Conservation (phyloP, 352 stramenopile species). For the Globisporangium lucens region DNA sequence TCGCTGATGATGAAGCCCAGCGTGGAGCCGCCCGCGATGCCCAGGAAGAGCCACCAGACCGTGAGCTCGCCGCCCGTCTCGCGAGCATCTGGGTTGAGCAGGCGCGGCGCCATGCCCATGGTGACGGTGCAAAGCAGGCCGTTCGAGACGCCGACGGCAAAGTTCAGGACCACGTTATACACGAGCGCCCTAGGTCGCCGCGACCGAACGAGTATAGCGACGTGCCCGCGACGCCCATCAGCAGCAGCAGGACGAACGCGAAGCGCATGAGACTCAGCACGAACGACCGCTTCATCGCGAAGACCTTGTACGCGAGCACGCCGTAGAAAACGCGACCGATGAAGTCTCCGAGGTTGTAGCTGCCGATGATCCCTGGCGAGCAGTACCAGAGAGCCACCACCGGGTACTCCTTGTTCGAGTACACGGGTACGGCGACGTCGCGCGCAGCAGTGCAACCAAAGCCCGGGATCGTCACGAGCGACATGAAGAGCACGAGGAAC, state of each 20-base stretch:
- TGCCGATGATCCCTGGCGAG: slow-evolving; percentile 47
- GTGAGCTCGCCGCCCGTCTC: slow-evolving; percentile 57
- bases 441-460: slow-evolving; percentile 44
- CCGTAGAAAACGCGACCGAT: slow-evolving; percentile 47
- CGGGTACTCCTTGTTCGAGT: slow-evolving; percentile 17
- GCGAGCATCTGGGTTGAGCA: slow-evolving; percentile 53
- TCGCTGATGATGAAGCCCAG: slow-evolving; percentile 51
- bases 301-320: slow-evolving; percentile 49
- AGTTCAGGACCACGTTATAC: slow-evolving; percentile 50
- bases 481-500: slow-evolving; percentile 63
- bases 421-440: slow-evolving; percentile 28
- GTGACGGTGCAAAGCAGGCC: slow-evolving; percentile 62
- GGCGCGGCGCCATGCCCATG: slow-evolving; percentile 45
- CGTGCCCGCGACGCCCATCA: slow-evolving; percentile 48
- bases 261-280: slow-evolving; percentile 39
- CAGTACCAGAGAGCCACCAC: slow-evolving; percentile 42
- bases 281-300: slow-evolving; percentile 47
- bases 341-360: slow-evolving; percentile 68
- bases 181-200: slow-evolving; percentile 25
- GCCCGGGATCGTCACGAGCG: slow-evolving; percentile 44
- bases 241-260: slow-evolving; percentile 51
- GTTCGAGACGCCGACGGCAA: slow-evolving; percentile 46
- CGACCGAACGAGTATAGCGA: slow-evolving; percentile 52
- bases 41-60: slow-evolving; percentile 55
- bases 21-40: slow-evolving; percentile 41